Conservation (phyloP, 148 eudicot species). For the Pharnaceum exiguum region DNA sequence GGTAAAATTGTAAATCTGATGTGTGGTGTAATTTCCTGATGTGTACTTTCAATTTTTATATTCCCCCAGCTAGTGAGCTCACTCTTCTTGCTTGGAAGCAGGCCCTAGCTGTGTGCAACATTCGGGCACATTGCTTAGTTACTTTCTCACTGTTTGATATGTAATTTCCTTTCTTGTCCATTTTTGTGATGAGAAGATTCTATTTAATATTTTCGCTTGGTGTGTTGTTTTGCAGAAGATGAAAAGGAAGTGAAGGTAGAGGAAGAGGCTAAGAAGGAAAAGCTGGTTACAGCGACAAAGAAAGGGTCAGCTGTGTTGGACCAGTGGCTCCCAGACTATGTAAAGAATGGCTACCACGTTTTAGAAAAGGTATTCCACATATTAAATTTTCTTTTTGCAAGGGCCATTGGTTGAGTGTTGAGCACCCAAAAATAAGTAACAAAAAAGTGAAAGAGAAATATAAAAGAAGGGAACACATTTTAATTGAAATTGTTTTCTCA, state of each 20-base stretch:
- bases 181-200: neutral
- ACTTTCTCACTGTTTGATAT: too few species aligned
- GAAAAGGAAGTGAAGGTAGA: conserved; percentile 7
- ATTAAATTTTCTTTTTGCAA: neutral
- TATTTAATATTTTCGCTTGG: conserved; percentile 9
- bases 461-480: too few species aligned
- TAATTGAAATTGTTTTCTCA: too few species aligned
- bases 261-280: conserved; percentile 51
- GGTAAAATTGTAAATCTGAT: conserved; percentile 22
- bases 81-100: too few species aligned
- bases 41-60: too few species aligned
- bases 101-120: too few species aligned
- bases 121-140: too few species aligned
- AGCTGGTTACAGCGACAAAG: conserved; percentile 77
- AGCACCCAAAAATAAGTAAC: too few species aligned
- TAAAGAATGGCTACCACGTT: conserved; percentile 77
- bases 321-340: conserved; percentile 68
- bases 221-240: conserved; percentile 30
- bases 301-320: conserved; percentile 95
- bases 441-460: neutral
- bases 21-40: too few species aligned
- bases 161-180: neutral
- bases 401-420: neutral
- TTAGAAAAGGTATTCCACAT: conserved; percentile 48
- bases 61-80: too few species aligned